Base-by-base conservation (phyloP, 768 basidiomycete species). In the Fibroporia radiculosa region DNA sequence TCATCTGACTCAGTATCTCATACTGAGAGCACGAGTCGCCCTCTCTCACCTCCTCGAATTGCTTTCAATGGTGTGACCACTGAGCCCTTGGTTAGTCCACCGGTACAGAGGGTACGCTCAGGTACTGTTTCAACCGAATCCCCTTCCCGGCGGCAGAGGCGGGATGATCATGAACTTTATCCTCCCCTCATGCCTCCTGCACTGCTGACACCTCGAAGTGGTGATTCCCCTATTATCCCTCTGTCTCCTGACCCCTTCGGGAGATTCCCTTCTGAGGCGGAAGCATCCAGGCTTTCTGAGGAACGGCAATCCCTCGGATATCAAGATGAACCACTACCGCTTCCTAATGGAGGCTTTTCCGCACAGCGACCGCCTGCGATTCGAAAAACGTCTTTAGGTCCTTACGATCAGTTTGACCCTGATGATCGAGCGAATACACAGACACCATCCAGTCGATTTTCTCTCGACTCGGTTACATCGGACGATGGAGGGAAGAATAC, bases 191-290 rank as follows among this genome's bases (percentile, higher is more conserved):
- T 62, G 22, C 56, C 63, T 24, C 57, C 62, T 16, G 50, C 60
- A 24, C 31, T 54, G 24, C 46, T 38, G n/a, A 33, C 35, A 51
- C 26, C 43, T 54, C 57, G 42, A 35, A 53, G 48, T 42, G 57
- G 45, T 35, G 52, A 24, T 48, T 79, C 80, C 1, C 82, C 84
- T 18, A 56, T 82, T n/a, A 84, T 89, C 44, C 88, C 88, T 29
- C 67, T 88, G n/a, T 84, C 85, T 8, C 84, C 87, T 6, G 87
- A 90, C 64, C 87, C 87, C 22, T 89, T 90, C 56, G 80, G 82
- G 10, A 74, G 85, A 22, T 82, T 75, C 54, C 70, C 85, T 25
- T 86, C 84, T 8, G 45, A 50, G 22, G 14, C 48, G 16, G 48
- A 49, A 18, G 32, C 26, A 19, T 45, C 41, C 10, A 28, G 45